These are phyloP conservation scores for Candida glucosophila DNA, from an alignment of 1,139 yeast species.

Conservation along the genomic window DNA sequence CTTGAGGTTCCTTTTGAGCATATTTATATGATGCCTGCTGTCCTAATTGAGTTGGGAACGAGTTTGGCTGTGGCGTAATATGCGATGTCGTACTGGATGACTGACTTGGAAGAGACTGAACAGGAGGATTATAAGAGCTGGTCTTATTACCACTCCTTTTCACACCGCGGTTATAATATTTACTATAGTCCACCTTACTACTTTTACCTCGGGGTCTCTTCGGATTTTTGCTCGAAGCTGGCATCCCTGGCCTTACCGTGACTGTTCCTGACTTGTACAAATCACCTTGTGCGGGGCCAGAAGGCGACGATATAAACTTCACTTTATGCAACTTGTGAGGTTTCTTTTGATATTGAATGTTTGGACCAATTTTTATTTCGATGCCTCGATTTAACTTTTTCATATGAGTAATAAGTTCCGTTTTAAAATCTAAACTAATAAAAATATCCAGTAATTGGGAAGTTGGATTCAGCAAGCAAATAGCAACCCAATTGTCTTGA, in stretches of 20 bases:
- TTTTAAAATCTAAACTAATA: slow-evolving; percentile 75
- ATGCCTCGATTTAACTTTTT: slow-evolving; percentile 54
- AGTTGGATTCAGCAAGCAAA: slow-evolving; percentile 47
- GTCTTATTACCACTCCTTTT: slow-evolving; percentile 5
- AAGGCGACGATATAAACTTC: slow-evolving; percentile 52
- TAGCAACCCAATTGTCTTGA: slow-evolving; percentile 92
- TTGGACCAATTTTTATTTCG: slow-evolving; percentile 59
- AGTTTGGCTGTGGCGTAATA: slow-evolving; percentile 4
- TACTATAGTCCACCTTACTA: slow-evolving; percentile 34
- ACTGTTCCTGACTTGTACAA: slow-evolving; percentile 84
- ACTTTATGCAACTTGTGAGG: slow-evolving; percentile 76
- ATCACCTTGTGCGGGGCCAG: slow-evolving; percentile 62
- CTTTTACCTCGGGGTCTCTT: slow-evolving; percentile 54
- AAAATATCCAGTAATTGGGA: slow-evolving; percentile 67
- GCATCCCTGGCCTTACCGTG: slow-evolving; percentile 71
- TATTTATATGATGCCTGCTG: slow-evolving; percentile 1
- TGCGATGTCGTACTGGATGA: slow-evolving; percentile 7
- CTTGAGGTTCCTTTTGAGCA: slow-evolving; percentile 3
- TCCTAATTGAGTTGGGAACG: not conserved
- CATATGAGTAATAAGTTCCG: slow-evolving; percentile 77
- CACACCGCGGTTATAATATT: slow-evolving; percentile 33
- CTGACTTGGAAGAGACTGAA: slow-evolving; percentile 1
- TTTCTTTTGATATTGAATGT: slow-evolving; percentile 80
- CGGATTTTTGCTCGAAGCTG: slow-evolving; percentile 61
- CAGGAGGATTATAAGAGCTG: not conserved